Evolutionary conservation across 2,329 filamentous ascomycete species (phyloP), one percentile per base, ranked within the genome.

Genomic region (Hansfordia pulvinata): DNA sequence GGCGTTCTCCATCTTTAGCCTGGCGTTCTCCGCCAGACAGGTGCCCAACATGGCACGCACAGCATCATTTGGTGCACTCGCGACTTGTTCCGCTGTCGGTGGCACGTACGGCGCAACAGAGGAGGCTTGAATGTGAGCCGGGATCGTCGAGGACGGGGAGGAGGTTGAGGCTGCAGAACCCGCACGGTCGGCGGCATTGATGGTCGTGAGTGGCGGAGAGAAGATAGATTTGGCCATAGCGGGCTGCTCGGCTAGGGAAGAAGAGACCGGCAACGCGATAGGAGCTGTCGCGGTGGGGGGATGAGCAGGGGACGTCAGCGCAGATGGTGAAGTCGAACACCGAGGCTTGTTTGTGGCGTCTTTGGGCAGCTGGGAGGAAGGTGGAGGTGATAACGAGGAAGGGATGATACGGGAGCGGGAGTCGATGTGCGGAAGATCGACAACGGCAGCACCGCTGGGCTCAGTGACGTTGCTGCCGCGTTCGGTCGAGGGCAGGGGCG

Each of bases 1-100:
- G 17, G 86, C 81, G 10, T 80, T 76, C 32, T 86, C 80, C 60
- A 85, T 86, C 43, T 90, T 82, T 25, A 76, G 53, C 39, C 60
- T 64, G 23, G 62, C 58, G 33, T 73, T 64, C 37, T 76, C 66
- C 13, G 58, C 60, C 21, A 75, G 51, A 35, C 59, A 62, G 3
- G 52, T 51, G 32, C 68, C 58, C 25, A 76, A 47, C 63, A 74
- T 67, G 29, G 49, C 50, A 10, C 66, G 62, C 17, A 77, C 58
- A 38, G 74, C 62, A 7, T 72, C 67, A 3, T 57, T 40, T 2
- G 65, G 55, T 1, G 67, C 69, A 23, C 63, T 58, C 14, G 58
- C 50, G 13, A 77, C 54, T 42, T 68, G 59, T 4, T 62, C 49
- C 1, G 56, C 43, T 2, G 58, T 54, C 1, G 69, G 69, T 4